Conservation (phyloP, 768 basidiomycete species). For the Phlegmacium glaucopus region DNA sequence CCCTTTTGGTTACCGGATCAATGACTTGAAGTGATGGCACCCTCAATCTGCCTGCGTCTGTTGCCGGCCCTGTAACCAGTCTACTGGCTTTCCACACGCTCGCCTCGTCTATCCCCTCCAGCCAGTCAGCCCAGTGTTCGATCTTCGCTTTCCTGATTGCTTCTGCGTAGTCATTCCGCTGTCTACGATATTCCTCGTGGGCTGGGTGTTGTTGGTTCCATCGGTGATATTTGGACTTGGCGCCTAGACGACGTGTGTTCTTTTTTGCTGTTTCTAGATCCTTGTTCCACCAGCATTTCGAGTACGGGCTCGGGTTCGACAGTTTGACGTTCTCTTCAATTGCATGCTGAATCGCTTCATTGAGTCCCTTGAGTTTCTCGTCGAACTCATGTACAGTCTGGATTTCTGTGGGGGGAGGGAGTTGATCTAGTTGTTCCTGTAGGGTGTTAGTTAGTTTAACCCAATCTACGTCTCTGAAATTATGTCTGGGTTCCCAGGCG, state of each 20-base stretch:
- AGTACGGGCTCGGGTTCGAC: slow-evolving; percentile 5
- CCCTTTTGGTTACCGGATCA: neutral
- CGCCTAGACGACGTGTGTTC: slow-evolving; percentile 8
- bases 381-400: slow-evolving; percentile 18
- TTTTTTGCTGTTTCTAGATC: slow-evolving; percentile 19
- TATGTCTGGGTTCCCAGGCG: too few species aligned
- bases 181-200: slow-evolving; percentile 14
- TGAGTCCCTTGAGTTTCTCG: slow-evolving; percentile 9
- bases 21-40: slow-evolving; percentile 15
- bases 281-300: slow-evolving; percentile 13
- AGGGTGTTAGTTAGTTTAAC: too few species aligned
- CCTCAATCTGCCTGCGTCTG: slow-evolving; percentile 19
- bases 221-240: slow-evolving; percentile 3
- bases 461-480: too few species aligned
- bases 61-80: slow-evolving; percentile 8
- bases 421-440: too few species aligned
- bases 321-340: slow-evolving; percentile 4
- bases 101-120: slow-evolving; percentile 13
- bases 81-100: slow-evolving; percentile 18
- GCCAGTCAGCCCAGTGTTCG: slow-evolving; percentile 23
- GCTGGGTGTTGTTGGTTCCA: slow-evolving; percentile 9
- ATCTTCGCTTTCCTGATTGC: slow-evolving; percentile 16
- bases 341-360: neutral
- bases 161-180: too few species aligned
- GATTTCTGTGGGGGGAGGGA: neutral